A percentile compares a stretch with the other conserved stretches of the same genome.
These are phyloP conservation scores for Pythium utonaiense DNA, from an alignment of 352 stramenopile genomes.

Conservation along the genomic window DNA sequence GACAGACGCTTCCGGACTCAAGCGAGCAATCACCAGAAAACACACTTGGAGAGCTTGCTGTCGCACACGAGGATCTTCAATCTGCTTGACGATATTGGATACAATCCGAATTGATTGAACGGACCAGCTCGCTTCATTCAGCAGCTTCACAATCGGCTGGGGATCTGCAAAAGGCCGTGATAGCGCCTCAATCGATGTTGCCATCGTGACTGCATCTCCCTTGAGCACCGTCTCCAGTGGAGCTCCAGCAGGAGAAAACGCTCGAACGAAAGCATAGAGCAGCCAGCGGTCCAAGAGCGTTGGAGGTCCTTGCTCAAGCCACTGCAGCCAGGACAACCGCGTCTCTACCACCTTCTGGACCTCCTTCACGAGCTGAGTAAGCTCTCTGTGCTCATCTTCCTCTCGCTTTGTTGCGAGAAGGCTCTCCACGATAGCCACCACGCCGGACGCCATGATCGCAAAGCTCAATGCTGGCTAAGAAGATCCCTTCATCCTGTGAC, in stretches of 20 bases:
- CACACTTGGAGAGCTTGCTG: constrained; percentile 32
- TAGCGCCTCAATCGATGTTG: constrained; percentile 5
- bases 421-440: background rate
- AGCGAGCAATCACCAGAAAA: constrained; percentile 24
- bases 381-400: background rate
- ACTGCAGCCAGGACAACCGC: background rate
- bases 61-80: constrained; percentile 39
- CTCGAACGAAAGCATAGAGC: constrained; percentile 5
- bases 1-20: background rate
- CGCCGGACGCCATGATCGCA: background rate
- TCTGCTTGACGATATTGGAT: constrained; percentile 18
- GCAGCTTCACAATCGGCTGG: background rate
- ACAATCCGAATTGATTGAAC: background rate
- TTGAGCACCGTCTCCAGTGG: constrained; percentile 1
- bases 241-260: background rate
- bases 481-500: background rate
- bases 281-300: background rate
- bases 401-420: background rate
- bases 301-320: background rate
- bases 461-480: background rate
- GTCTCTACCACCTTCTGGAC: background rate
- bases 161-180: background rate
- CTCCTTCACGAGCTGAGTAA: background rate
- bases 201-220: background rate
- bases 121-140: background rate